Evolutionary conservation across 108 stramenopile species (phyloP).

Genomic region (Nitzschia inconspicua): DNA sequence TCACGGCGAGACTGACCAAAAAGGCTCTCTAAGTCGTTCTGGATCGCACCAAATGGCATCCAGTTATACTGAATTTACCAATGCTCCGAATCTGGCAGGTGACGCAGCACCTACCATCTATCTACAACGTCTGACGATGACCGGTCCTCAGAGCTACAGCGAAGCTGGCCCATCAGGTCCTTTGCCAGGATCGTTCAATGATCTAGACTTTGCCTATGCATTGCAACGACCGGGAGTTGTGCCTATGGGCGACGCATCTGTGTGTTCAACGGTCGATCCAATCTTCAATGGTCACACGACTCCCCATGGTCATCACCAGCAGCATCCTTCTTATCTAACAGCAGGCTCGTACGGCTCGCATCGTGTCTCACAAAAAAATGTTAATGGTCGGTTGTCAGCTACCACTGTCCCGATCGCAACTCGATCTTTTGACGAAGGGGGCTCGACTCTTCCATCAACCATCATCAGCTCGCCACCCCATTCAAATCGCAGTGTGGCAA

Average conservation of each 20-base stretch:
- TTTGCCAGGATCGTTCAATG: slow-evolving; percentile 37
- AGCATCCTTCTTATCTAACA: too few relatives aligned
- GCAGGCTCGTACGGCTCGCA: slow-evolving; percentile 3
- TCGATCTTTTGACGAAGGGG: slow-evolving; percentile 14
- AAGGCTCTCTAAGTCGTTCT: slow-evolving; percentile 8
- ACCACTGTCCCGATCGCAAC: not conserved
- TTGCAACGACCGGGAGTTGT: slow-evolving; percentile 81
- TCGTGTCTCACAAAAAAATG: too few relatives aligned
- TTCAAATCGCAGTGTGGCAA: too few relatives aligned
- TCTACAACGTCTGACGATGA: too few relatives aligned
- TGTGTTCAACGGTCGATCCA: slow-evolving; percentile 3
- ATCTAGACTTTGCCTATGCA: slow-evolving; percentile 67
- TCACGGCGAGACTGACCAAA: not conserved
- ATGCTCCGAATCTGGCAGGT: not conserved
- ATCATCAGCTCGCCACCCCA: slow-evolving; percentile 4
- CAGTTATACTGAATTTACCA: slow-evolving; percentile 14
- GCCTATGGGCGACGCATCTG: slow-evolving; percentile 41
- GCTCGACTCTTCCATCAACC: not conserved
- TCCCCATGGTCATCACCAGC: not conserved
- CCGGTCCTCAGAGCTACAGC: slow-evolving; percentile 56
- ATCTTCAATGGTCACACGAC: not conserved
- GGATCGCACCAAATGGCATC: slow-evolving; percentile 15
- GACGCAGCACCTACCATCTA: slow-evolving; percentile 22
- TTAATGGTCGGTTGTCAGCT: not conserved
- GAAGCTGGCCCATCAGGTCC: slow-evolving; percentile 29